Conservation (phyloP, 2,329 filamentous ascomycete genomes). For the Fusarium clavum region DNA sequence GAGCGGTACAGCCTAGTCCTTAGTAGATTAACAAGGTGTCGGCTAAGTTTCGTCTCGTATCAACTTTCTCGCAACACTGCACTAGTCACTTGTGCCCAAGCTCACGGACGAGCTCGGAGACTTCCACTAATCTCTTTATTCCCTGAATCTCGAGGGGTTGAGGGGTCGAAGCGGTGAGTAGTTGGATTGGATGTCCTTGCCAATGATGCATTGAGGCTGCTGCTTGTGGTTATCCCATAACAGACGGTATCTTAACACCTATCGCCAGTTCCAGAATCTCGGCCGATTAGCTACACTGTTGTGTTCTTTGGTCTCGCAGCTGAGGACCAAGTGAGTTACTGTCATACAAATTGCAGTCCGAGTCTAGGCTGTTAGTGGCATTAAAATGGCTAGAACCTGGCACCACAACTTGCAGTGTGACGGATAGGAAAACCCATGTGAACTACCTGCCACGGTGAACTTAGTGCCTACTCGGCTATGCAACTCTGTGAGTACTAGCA, state of each 20-base stretch:
- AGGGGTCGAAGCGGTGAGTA: slow-evolving; percentile 17
- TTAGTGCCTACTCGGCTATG: neutral
- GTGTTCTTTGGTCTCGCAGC: neutral
- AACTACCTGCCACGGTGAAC: slow-evolving; percentile 17
- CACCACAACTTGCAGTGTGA: slow-evolving; percentile 5
- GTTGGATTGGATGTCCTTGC: neutral
- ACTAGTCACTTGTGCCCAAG: slow-evolving; percentile 1
- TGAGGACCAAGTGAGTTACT: neutral
- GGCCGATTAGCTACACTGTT: neutral
- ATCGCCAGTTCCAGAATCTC: neutral
- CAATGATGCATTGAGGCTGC: neutral
- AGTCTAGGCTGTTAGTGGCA: neutral
- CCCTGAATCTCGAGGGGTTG: slow-evolving; percentile 2
- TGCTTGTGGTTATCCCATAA: neutral
- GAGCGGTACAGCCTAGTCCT: slow-evolving; percentile 44
- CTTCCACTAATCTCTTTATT: slow-evolving; percentile 17
- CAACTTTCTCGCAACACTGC: slow-evolving; percentile 10
- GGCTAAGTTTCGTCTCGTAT: slow-evolving; percentile 33
- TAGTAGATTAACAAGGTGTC: slow-evolving; percentile 25
- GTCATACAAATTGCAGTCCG: neutral
- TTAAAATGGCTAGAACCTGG: slow-evolving; percentile 13
- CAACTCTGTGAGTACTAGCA: neutral
- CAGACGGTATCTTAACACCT: neutral
- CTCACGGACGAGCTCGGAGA: slow-evolving; percentile 9
- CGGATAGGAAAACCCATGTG: slow-evolving; percentile 6